These are phyloP conservation scores for Taxillus chinensis DNA, from an alignment of 164 flowering plant species.

Conservation along the genomic window DNA sequence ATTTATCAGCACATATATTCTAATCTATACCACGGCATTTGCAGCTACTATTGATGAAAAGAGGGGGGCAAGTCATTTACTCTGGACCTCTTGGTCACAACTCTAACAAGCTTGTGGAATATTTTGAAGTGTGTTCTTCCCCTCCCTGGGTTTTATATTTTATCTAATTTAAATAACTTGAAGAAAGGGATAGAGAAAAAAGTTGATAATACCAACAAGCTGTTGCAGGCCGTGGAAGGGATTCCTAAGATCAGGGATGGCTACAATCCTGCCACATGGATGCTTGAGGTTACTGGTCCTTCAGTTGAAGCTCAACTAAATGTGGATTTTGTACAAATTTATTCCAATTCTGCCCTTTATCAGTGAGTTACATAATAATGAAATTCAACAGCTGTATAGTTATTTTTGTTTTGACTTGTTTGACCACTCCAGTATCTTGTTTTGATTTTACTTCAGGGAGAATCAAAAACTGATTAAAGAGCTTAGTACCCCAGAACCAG, in stretches of 20 bases:
- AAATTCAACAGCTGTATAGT: neutral
- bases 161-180: neutral
- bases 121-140: constrained; percentile 34
- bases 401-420: neutral
- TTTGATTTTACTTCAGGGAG: constrained; percentile 30
- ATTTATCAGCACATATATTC: neutral
- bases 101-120: constrained; percentile 41
- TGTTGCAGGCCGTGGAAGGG: constrained; percentile 44
- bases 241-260: constrained; percentile 54
- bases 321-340: constrained; percentile 50
- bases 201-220: neutral
- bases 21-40: constrained; percentile 2
- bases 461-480: constrained; percentile 55
- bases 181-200: neutral
- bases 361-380: constrained; percentile 23
- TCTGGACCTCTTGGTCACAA: constrained; percentile 51
- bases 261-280: constrained; percentile 80
- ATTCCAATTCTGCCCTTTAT: constrained; percentile 44
- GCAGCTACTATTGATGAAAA: constrained; percentile 48
- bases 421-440: constrained; percentile 1
- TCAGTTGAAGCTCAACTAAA: constrained; percentile 41
- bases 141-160: neutral
- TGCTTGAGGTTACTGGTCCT: constrained; percentile 53
- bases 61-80: constrained; percentile 56
- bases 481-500: constrained; percentile 51